Conservation (phyloP, 441 rosid species). For the Lepidium campestre region DNA sequence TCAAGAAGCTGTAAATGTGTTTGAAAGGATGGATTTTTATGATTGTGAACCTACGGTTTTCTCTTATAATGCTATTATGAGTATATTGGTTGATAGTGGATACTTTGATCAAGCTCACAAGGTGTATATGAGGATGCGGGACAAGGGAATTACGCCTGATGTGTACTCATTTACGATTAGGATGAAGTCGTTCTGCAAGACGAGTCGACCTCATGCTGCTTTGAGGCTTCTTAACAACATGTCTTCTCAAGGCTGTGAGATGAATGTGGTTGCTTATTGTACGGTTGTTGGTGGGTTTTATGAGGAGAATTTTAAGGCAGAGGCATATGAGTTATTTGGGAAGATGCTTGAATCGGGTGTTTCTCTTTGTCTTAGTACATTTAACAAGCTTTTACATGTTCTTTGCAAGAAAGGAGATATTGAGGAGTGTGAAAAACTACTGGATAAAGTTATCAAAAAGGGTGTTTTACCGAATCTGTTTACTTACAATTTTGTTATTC, state of each 20-base stretch:
- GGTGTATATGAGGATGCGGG: conserved; percentile 79
- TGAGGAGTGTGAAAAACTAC: conserved; percentile 67
- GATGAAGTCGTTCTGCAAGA: conserved; percentile 86
- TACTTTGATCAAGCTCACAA: conserved; percentile 79
- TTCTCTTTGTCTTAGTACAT: conserved; percentile 47
- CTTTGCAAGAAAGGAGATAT: conserved; percentile 78
- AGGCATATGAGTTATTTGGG: conserved; percentile 72
- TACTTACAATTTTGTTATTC: conserved; percentile 71
- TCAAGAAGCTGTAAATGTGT: conserved; percentile 80
- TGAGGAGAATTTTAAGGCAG: conserved; percentile 40
- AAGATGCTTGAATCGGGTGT: conserved; percentile 61
- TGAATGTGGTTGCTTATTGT: conserved; percentile 76
- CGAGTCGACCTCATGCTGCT: conserved; percentile 74
- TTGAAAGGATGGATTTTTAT: conserved; percentile 94
- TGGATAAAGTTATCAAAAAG: conserved; percentile 68
- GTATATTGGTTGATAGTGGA: conserved; percentile 64
- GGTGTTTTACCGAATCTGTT: conserved; percentile 71
- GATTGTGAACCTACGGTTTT: conserved; percentile 61
- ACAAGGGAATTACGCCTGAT: conserved; percentile 66
- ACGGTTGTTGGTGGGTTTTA: conserved; percentile 73
- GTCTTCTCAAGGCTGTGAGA: conserved; percentile 69
- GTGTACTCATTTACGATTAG: conserved; percentile 76
- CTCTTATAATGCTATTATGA: conserved; percentile 79
- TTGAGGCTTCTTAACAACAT: conserved; percentile 77
- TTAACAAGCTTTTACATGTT: conserved; percentile 74